Evolutionary conservation across 2,329 filamentous ascomycete species (phyloP).

Genomic region (Periconia sp.): DNA sequence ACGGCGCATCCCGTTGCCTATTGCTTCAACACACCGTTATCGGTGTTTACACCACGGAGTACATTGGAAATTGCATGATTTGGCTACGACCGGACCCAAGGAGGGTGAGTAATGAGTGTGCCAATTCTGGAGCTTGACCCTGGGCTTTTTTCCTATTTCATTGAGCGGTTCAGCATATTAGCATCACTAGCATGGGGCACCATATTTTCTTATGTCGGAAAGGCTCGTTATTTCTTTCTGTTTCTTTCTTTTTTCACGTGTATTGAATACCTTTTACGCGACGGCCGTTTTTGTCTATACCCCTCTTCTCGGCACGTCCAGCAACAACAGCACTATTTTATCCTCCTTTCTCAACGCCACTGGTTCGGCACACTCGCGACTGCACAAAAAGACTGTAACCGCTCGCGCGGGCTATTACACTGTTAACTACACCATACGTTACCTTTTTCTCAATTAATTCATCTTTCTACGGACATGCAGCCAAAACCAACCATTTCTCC

Average conservation of each 20-base stretch:
- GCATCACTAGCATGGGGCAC: slow-evolving; percentile 34
- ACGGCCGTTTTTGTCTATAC: slow-evolving; percentile 38
- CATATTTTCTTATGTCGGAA: slow-evolving; percentile 20
- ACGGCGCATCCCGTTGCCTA: slow-evolving; percentile 11
- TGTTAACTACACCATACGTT: slow-evolving; percentile 20
- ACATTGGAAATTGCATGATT: slow-evolving; percentile 19
- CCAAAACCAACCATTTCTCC: too few relatives aligned
- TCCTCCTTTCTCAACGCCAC: slow-evolving; percentile 16
- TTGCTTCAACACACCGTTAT: slow-evolving; percentile 13
- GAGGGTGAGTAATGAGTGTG: slow-evolving; percentile 13
- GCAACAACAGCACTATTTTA: slow-evolving; percentile 7
- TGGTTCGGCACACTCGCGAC: neutral
- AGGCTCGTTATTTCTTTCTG: slow-evolving; percentile 6
- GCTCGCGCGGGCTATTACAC: slow-evolving; percentile 43
- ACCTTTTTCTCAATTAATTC: neutral
- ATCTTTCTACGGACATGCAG: neutral
- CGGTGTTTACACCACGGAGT: slow-evolving; percentile 16
- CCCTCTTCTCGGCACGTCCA: slow-evolving; percentile 9
- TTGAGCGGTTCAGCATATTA: slow-evolving; percentile 26
- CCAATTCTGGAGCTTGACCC: slow-evolving; percentile 10
- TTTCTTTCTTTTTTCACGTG: slow-evolving; percentile 15
- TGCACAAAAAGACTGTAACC: slow-evolving; percentile 43
- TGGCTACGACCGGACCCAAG: slow-evolving; percentile 15
- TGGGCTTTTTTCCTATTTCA: slow-evolving; percentile 15
- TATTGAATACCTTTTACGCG: slow-evolving; percentile 6